A percentile compares a stretch with the other conserved stretches of the same genome.
Evolutionary conservation across 352 stramenopile genomes (phyloP).

Genomic region (Pythium pyrilobum): DNA sequence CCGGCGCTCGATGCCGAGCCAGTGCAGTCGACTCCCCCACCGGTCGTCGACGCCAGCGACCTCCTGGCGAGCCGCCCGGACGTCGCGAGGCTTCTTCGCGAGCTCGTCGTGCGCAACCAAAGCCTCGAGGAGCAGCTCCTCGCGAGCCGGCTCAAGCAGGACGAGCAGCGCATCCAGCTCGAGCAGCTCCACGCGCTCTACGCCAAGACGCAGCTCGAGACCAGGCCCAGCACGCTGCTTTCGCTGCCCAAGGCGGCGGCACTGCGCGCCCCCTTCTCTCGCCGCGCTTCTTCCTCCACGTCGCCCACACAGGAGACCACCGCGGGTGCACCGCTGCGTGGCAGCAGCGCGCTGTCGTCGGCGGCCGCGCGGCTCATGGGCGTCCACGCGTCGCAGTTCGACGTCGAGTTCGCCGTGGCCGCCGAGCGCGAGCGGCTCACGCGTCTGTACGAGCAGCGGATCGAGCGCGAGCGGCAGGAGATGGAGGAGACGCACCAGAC

Average conservation of each 20-base stretch:
- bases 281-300: background rate
- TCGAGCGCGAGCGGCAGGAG: constrained; percentile 22
- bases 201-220: constrained; percentile 25
- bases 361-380: constrained; percentile 17
- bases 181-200: constrained; percentile 63
- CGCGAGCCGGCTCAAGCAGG: constrained; percentile 40
- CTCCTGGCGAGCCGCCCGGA: background rate
- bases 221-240: constrained; percentile 24
- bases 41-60: background rate
- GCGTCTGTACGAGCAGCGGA: constrained; percentile 34
- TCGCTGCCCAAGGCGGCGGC: constrained; percentile 27
- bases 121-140: constrained; percentile 45
- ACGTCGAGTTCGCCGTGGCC: constrained; percentile 46
- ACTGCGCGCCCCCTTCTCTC: background rate
- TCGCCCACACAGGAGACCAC: background rate
- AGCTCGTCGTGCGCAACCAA: constrained; percentile 39
- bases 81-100: constrained; percentile 29
- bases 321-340: background rate
- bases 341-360: background rate
- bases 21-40: background rate
- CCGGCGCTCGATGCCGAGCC: no score
- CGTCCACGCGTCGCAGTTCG: constrained; percentile 17
- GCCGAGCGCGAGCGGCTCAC: constrained; percentile 37
- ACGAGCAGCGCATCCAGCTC: constrained; percentile 57
- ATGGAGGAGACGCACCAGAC: constrained; percentile 21